Evolutionary conservation across 176 grass and related monocot species (phyloP).

Genomic region (Bonia amplexicaulis): DNA sequence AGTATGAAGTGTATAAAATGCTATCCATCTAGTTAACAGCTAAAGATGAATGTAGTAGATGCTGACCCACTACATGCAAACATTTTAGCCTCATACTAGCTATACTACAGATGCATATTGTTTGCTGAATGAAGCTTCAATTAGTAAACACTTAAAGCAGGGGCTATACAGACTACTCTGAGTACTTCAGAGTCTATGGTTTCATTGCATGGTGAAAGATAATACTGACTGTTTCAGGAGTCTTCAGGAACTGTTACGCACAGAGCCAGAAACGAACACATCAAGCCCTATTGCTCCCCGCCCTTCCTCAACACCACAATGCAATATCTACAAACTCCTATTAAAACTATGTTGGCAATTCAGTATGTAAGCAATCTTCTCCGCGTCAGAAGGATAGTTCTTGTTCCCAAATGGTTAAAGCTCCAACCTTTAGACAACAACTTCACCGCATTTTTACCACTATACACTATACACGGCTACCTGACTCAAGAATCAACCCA

Average conservation of each 20-base stretch:
- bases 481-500: no score
- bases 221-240: neutral
- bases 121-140: no score
- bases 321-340: neutral
- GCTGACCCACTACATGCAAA: no score
- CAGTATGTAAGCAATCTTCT: neutral
- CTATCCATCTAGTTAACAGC: no score
- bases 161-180: neutral
- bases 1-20: no score
- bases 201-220: neutral
- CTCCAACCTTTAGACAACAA: neutral
- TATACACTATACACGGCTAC: no score
- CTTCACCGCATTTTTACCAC: no score
- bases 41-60: no score
- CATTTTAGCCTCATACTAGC: no score
- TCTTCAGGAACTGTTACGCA: neutral
- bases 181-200: neutral
- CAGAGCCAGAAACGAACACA: neutral
- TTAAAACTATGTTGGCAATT: neutral
- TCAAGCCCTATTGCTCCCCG: neutral
- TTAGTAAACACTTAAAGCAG: no score
- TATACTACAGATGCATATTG: no score
- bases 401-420: no score
- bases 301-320: neutral
- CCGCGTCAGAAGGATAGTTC: neutral